These are phyloP conservation scores for Globisporangium sylvaticum DNA, from an alignment of 352 stramenopile species.

Conservation along the genomic window DNA sequence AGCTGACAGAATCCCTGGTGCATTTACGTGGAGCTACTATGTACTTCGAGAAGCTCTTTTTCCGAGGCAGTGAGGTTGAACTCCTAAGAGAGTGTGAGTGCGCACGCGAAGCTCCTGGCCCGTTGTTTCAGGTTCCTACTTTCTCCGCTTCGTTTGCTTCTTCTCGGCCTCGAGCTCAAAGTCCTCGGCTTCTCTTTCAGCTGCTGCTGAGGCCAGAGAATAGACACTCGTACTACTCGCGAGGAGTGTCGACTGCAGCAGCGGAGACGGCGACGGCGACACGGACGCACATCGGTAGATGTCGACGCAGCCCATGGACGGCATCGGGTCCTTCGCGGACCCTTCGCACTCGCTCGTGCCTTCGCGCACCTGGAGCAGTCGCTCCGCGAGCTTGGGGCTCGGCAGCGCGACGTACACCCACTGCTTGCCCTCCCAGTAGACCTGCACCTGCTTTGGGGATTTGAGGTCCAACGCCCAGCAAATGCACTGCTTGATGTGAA, in stretches of 20 bases:
- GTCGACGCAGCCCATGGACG: slow-evolving; percentile 60
- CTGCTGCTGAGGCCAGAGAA: neutral
- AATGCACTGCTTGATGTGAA: slow-evolving; percentile 78
- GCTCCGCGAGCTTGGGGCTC: slow-evolving; percentile 26
- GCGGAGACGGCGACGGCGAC: neutral
- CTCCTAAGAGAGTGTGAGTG: neutral
- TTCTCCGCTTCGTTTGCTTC: slow-evolving; percentile 5
- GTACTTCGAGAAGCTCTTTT: too few relatives aligned
- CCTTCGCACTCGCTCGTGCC: slow-evolving; percentile 31
- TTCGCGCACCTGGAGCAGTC: slow-evolving; percentile 34
- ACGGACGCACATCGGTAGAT: slow-evolving; percentile 33
- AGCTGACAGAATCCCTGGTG: too few relatives aligned
- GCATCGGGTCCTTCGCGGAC: slow-evolving; percentile 47
- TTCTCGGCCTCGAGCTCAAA: slow-evolving; percentile 8
- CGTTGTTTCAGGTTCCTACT: neutral
- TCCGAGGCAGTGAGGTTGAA: too few relatives aligned
- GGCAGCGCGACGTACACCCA: slow-evolving; percentile 53
- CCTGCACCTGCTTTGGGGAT: slow-evolving; percentile 33
- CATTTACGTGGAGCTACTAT: too few relatives aligned
- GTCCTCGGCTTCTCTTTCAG: slow-evolving; percentile 2
- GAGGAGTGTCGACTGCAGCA: neutral
- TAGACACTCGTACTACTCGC: neutral
- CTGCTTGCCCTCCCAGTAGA: slow-evolving; percentile 50
- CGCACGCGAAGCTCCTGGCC: neutral
- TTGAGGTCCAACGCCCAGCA: slow-evolving; percentile 43